Base-by-base conservation (phyloP, 805 yeast species). In the Schizosaccharomyces octosporus region DNA sequence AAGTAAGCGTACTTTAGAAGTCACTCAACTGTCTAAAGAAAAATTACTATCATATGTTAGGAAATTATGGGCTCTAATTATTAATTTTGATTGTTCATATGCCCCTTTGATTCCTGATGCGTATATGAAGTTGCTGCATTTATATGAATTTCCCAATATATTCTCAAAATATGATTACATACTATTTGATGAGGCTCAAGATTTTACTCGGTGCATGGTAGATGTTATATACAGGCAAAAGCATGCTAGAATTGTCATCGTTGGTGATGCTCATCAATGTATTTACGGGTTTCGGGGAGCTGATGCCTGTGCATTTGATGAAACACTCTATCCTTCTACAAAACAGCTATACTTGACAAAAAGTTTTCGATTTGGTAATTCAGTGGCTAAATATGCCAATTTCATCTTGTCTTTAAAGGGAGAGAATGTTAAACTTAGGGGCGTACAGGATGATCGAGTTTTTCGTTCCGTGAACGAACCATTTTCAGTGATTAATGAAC, bases 221-320 rank as follows among this genome's bases (percentile, higher is more conserved):
- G 57, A 51, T 29, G 36, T 51, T 4, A 51, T 51, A 11, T 51
- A 51, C 15, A 21, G 57, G 7, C 57, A 51, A 29, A 51, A 51
- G 32, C 57, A 51, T 17, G 57, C 57, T 29, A 21, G 57, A 2
- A 51, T 51, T 13, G 57, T 51, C 15, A 51, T 51, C n/a, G 57
- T 51, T 24, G 57, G 57, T 2, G 57, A 51, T 51, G 57, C 57
- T 24, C 57, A 51, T 29, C 57, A 51, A 51, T 51, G 57, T 39
- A 51, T 51, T 24, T 51, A 51, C 36, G 57, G 57, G 11, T 51
- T 51, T 51, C 57, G 57, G 21, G 57, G 57, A 9, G 57, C 57
- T 7, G 32, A 51, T 51, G 57, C 57, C 11, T 51, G 57, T 29
- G 57, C 57, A 5, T 51, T 51, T 29, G 27, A 51, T 51, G 57